Percentiles rank a stretch among this genome's conserved stretches.
phyloP scores from a whole-genome alignment of 768 basidiomycete species.

The Phlebiopsis gigantea region DNA sequence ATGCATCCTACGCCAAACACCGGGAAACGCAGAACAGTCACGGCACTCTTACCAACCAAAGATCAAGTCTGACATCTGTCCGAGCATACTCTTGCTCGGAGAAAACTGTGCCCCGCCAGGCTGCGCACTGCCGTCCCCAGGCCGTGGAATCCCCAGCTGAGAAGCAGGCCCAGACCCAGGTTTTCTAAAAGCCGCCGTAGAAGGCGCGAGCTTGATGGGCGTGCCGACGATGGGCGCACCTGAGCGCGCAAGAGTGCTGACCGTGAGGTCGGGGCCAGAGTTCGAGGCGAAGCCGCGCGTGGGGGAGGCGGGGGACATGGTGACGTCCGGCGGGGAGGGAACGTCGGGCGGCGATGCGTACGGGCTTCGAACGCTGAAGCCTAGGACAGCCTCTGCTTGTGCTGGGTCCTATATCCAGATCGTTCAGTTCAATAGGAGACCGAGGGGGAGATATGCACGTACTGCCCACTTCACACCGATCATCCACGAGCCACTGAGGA shows the following conservation, averaged over 20 bases:
- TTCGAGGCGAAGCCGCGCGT: slow-evolving; percentile 21
- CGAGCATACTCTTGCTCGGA: slow-evolving; percentile 55
- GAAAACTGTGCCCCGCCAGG: slow-evolving; percentile 22
- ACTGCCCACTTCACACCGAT: slow-evolving; percentile 85
- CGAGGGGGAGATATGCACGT: slow-evolving; percentile 28
- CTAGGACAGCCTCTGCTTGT: slow-evolving; percentile 50
- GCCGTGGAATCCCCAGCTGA: no score
- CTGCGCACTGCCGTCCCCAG: no score
- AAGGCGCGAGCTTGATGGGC: slow-evolving; percentile 68
- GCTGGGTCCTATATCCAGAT: slow-evolving; percentile 45
- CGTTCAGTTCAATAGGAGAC: not conserved
- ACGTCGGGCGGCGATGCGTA: slow-evolving; percentile 17
- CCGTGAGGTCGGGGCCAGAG: slow-evolving; percentile 12
- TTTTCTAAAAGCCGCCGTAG: slow-evolving; percentile 66
- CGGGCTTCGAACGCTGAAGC: slow-evolving; percentile 24
- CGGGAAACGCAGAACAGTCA: not conserved
- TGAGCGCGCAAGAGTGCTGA: slow-evolving; percentile 9
- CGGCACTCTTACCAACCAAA: slow-evolving; percentile 69
- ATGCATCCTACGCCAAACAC: not conserved
- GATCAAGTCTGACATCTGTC: slow-evolving; percentile 74
- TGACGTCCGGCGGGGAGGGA: slow-evolving; percentile 15
- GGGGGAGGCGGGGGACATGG: slow-evolving; percentile 17
- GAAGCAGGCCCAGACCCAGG: slow-evolving; percentile 23
- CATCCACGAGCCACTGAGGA: slow-evolving; percentile 74
- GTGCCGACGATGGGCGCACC: slow-evolving; percentile 52